These are phyloP conservation scores for Mollisiaceae sp. DNA, from an alignment of 2,329 filamentous ascomycete species.

Conservation along the genomic window DNA sequence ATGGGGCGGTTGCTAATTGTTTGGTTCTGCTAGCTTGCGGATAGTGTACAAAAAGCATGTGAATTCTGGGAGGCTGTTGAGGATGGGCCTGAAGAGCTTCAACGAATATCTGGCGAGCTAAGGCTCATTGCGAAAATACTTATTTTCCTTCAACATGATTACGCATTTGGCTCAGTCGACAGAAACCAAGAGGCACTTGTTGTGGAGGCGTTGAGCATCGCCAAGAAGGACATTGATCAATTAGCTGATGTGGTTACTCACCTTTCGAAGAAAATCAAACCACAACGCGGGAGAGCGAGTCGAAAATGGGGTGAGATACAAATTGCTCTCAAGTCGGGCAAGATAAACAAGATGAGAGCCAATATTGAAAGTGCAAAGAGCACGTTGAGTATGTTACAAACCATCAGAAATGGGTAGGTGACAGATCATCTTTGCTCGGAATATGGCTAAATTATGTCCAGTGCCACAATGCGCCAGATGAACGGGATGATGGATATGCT, in stretches of 20 bases:
- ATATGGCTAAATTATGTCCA: background rate
- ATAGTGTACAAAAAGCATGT: conserved; percentile 19
- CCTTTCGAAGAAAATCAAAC: conserved; percentile 6
- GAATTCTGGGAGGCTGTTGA: conserved; percentile 25
- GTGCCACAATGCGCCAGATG: conserved; percentile 5
- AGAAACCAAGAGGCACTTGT: conserved; percentile 4
- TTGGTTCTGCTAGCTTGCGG: background rate
- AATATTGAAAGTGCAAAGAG: conserved; percentile 17
- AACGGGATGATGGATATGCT: conserved; percentile 11
- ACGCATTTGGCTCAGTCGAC: background rate
- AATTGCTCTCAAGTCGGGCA: conserved; percentile 16
- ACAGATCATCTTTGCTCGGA: background rate
- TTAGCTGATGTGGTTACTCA: conserved; percentile 14
- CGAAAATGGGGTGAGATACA: conserved; percentile 18
- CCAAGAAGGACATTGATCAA: conserved; percentile 19
- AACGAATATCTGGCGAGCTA: conserved; percentile 20
- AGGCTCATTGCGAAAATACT: conserved; percentile 19
- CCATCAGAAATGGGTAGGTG: conserved; percentile 10
- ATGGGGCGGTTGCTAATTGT: background rate
- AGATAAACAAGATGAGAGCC: conserved; percentile 20
- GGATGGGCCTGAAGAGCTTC: conserved; percentile 26
- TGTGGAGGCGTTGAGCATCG: conserved; percentile 2
- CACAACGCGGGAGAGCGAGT: background rate
- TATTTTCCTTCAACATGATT: conserved; percentile 9
- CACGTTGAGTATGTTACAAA: conserved; percentile 18